Evolutionary conservation across 2,329 filamentous ascomycete species (phyloP), one percentile per base, ranked within the genome.

Genomic region (Cryphonectria radicalis): DNA sequence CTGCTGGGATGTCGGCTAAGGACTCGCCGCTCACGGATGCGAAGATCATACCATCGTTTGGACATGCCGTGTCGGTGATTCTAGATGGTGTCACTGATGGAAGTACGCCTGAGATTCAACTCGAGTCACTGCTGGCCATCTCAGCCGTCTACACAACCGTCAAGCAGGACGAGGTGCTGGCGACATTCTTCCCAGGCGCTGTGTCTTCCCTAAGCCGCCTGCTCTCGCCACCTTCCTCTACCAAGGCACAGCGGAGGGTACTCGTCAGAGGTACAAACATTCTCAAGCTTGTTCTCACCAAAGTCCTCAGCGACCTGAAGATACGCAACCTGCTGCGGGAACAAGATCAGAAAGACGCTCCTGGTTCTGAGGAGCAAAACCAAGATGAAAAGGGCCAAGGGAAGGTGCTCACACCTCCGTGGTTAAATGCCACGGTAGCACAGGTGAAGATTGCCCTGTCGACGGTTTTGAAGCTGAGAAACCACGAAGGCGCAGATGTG

Each of bases 171-270:
- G 87, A 92, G n/a, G 89, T 93, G 2, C 84, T 97, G 70, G 93
- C 94, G 13, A 95, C 89, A 73, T 96, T 99, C 77, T 85, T 98
- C 59, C 96, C 97, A 0, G 94, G 95, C 13, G 93, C 93, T 0
- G 89, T 97, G 0, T 98, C 96, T 3, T 89, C 90, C 0, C 83
- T 99, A 35, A 91, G 92, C 2, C 95, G 92, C 76, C 83, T 94
- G 0, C 82, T 97, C 66, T 91, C 92, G 5, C 89, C 90, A 0
- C 92, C 91, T 0, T 88, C 87, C 57, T 86, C 87, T 14, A 82
- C 84, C 62, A 89, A 87, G 75, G 80, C 79, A 0, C 80, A 81
- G 62, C 90, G 86, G 74, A 88, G 86, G 57, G 87, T 97, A 0
- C 82, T 98, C 8, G 82, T 90, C 35, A 82, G 82, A 69, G 88